These are phyloP conservation scores for Priceomyces fermenticarens DNA, from an alignment of 805 yeast genomes.

Conservation along the genomic window DNA sequence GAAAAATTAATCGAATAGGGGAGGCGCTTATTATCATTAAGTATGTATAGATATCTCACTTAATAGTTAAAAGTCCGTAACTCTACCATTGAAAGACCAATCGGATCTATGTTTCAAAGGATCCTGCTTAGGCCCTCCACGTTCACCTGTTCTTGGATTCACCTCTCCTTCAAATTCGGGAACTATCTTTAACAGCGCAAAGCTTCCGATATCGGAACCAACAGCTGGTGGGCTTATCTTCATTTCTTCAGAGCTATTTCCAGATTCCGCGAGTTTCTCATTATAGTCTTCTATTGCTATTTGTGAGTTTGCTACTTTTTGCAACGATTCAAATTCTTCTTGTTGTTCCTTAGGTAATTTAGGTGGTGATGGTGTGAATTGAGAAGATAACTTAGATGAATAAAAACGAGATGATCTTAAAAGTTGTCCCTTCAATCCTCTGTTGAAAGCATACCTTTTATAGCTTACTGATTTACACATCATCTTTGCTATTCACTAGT, in stretches of 20 bases:
- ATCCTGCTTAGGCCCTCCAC: conserved; percentile 97
- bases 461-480: background rate
- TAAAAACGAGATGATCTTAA: conserved; percentile 8
- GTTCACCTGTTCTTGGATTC: conserved; percentile 92
- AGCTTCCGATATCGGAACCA: conserved; percentile 56
- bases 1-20: too few relatives aligned
- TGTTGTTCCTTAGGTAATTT: conserved; percentile 76
- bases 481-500: conserved; percentile 1
- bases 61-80: conserved; percentile 74
- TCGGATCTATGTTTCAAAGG: conserved; percentile 83
- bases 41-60: background rate
- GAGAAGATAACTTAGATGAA: conserved; percentile 20
- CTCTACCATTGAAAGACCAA: conserved; percentile 94
- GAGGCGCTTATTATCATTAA: background rate
- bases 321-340: conserved; percentile 87
- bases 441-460: background rate
- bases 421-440: background rate
- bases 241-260: conserved; percentile 19
- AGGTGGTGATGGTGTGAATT: conserved; percentile 53
- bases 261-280: conserved; percentile 32
- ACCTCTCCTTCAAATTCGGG: conserved; percentile 95
- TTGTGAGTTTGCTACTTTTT: conserved; percentile 75
- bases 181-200: conserved; percentile 68
- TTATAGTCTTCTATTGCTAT: conserved; percentile 76
- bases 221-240: conserved; percentile 22